phyloP scores from a whole-genome alignment of 768 basidiomycete genomes.

The Pholiota conissans region DNA sequence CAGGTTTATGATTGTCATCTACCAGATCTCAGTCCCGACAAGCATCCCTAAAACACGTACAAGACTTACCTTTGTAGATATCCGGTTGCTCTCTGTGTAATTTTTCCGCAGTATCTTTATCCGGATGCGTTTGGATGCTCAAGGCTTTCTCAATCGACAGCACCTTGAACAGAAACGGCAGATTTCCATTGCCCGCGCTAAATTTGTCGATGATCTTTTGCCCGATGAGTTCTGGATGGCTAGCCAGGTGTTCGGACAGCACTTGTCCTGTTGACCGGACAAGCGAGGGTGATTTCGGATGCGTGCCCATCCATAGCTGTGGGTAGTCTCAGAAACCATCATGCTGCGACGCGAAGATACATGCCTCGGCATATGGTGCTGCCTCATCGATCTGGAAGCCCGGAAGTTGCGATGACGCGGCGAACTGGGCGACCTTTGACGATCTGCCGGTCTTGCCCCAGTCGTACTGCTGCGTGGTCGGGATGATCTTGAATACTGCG shows the following conservation, averaged over 20 bases:
- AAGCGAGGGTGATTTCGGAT: slow-evolving; percentile 61
- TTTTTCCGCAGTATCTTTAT: slow-evolving; percentile 76
- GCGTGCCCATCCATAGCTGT: slow-evolving; percentile 99
- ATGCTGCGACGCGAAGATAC: neutral
- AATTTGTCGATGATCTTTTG: slow-evolving; percentile 53
- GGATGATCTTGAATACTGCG: slow-evolving; percentile 80
- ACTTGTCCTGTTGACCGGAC: slow-evolving; percentile 16
- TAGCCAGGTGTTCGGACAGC: slow-evolving; percentile 22
- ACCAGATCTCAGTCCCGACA: neutral
- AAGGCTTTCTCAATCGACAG: slow-evolving; percentile 87
- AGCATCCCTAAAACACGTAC: neutral
- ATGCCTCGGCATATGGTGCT: slow-evolving; percentile 80
- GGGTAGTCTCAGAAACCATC: slow-evolving; percentile 7
- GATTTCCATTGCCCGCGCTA: slow-evolving; percentile 56
- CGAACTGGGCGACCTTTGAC: slow-evolving; percentile 90
- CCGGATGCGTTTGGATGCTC: slow-evolving; percentile 70
- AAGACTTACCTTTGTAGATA: slow-evolving; percentile 80
- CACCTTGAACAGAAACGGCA: slow-evolving; percentile 92
- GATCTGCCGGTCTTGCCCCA: slow-evolving; percentile 87
- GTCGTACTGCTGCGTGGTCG: slow-evolving; percentile 88
- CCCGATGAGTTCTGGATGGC: slow-evolving; percentile 72
- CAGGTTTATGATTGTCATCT: slow-evolving; percentile 98
- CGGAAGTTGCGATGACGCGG: slow-evolving; percentile 56
- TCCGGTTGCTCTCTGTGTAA: slow-evolving; percentile 70
- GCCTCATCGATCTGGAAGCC: slow-evolving; percentile 68